These are phyloP conservation scores for Besnoitia besnoiti DNA, from an alignment of 169 alveolate species.

Conservation along the genomic window DNA sequence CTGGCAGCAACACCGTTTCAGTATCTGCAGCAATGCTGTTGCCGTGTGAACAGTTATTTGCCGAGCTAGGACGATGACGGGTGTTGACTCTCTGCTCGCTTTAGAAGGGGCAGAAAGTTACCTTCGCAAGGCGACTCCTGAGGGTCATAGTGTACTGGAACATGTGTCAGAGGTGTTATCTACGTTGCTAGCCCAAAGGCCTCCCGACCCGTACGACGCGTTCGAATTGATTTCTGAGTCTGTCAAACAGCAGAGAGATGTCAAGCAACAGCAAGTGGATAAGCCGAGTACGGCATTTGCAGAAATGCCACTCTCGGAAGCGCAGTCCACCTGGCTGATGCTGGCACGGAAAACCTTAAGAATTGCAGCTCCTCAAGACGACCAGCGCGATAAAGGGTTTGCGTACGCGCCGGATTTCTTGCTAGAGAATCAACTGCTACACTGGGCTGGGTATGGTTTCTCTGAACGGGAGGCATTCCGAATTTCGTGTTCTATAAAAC, in stretches of 20 bases:
- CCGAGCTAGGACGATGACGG: background rate
- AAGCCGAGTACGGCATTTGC: background rate
- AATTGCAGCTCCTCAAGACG: background rate
- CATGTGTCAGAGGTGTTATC: conserved; percentile 60
- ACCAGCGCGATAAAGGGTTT: background rate
- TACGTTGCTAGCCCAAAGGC: conserved; percentile 61
- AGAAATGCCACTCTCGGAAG: conserved; percentile 24
- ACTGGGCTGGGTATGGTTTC: conserved; percentile 65
- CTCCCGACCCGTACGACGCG: conserved; percentile 65
- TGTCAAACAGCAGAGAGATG: conserved; percentile 46
- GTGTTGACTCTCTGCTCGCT: background rate
- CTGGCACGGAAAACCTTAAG: background rate
- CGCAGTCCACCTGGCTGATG: conserved; percentile 41
- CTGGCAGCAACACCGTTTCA: too few relatives aligned
- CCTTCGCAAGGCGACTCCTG: conserved; percentile 28
- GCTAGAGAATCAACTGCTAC: conserved; percentile 14
- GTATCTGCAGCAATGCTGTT: too few relatives aligned
- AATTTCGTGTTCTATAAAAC: conserved; percentile 58
- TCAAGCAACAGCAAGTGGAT: background rate
- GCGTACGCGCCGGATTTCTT: conserved; percentile 30
- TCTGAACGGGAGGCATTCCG: conserved; percentile 56
- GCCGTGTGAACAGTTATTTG: too few relatives aligned
- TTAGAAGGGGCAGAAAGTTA: conserved; percentile 38
- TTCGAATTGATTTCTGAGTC: conserved; percentile 67
- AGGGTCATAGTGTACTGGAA: conserved; percentile 50